These are phyloP conservation scores for Cladobotryum mycophilum DNA, from an alignment of 2,329 filamentous ascomycete species.

Conservation along the genomic window DNA sequence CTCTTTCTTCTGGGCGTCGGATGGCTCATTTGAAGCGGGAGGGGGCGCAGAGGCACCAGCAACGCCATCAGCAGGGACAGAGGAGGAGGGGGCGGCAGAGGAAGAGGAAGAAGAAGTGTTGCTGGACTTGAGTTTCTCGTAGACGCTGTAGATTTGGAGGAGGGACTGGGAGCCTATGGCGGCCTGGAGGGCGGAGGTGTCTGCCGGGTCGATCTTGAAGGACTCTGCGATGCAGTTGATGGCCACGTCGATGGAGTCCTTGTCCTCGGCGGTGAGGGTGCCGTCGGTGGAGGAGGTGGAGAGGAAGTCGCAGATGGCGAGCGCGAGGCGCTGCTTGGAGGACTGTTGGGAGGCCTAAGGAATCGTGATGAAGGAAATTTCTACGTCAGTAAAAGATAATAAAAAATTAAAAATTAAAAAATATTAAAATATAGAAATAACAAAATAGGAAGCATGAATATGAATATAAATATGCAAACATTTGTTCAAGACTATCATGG, in stretches of 20 bases:
- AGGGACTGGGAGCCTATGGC: slow-evolving; percentile 84
- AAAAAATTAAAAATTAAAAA: too few relatives aligned
- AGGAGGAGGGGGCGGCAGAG: slow-evolving; percentile 30
- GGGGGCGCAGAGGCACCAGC: slow-evolving; percentile 19
- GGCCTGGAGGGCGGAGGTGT: slow-evolving; percentile 64
- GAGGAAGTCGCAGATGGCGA: slow-evolving; percentile 96
- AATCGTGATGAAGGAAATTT: too few relatives aligned
- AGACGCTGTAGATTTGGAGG: slow-evolving; percentile 86
- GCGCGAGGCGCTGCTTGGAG: slow-evolving; percentile 78
- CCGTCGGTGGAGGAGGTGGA: slow-evolving; percentile 78
- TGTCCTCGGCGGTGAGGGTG: slow-evolving; percentile 79
- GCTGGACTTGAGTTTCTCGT: slow-evolving; percentile 80
- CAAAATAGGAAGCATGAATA: too few relatives aligned
- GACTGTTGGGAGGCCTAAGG: slow-evolving; percentile 33
- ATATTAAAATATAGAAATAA: too few relatives aligned
- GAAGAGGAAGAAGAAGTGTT: slow-evolving; percentile 25
- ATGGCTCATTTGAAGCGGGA: slow-evolving; percentile 22
- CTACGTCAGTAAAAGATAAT: too few relatives aligned
- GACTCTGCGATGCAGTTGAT: slow-evolving; percentile 90
- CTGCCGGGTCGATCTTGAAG: slow-evolving; percentile 86
- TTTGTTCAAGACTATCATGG: too few relatives aligned
- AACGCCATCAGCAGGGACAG: slow-evolving; percentile 30
- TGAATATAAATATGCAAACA: too few relatives aligned
- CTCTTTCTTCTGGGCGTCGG: slow-evolving; percentile 63
- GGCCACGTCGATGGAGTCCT: slow-evolving; percentile 90